Evolutionary conservation across 345 rosid species (phyloP).

Genomic region (Moringa oleifera): DNA sequence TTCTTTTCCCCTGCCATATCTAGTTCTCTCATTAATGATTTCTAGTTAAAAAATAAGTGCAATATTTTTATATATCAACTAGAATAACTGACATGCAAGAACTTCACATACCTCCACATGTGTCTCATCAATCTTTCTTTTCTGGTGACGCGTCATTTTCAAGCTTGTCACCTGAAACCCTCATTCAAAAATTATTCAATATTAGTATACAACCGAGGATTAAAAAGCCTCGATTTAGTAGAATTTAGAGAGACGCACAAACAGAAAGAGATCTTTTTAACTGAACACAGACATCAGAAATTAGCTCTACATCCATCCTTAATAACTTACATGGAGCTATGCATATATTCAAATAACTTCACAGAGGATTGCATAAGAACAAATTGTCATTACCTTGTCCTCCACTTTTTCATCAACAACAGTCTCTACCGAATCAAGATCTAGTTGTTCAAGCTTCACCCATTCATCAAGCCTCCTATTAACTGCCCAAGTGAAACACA

Average conservation of each 20-base stretch:
- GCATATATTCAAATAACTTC: background rate
- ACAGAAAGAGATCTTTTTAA: background rate
- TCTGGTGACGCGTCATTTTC: conserved; percentile 99
- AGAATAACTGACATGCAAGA: background rate
- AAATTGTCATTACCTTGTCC: conserved; percentile 59
- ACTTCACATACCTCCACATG: conserved; percentile 67
- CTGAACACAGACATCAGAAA: background rate
- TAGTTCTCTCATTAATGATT: background rate
- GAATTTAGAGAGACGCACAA: background rate
- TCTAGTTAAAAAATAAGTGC: too few relatives aligned
- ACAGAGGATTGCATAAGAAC: background rate
- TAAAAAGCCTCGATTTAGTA: background rate
- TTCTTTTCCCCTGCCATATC: background rate
- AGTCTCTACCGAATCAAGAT: conserved; percentile 84
- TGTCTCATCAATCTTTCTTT: conserved; percentile 94
- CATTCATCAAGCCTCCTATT: conserved; percentile 98
- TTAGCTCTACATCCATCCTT: too few relatives aligned
- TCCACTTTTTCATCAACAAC: conserved; percentile 96
- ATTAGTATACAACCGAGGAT: too few relatives aligned
- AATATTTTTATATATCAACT: background rate
- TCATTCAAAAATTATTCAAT: background rate
- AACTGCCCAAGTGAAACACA: conserved; percentile 34
- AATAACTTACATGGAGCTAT: too few relatives aligned
- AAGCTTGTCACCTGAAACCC: conserved; percentile 71
- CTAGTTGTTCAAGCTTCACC: conserved; percentile 91